These are phyloP conservation scores for Tritrichomonas musculus DNA, from an alignment of 208 protist species.

Conservation along the genomic window DNA sequence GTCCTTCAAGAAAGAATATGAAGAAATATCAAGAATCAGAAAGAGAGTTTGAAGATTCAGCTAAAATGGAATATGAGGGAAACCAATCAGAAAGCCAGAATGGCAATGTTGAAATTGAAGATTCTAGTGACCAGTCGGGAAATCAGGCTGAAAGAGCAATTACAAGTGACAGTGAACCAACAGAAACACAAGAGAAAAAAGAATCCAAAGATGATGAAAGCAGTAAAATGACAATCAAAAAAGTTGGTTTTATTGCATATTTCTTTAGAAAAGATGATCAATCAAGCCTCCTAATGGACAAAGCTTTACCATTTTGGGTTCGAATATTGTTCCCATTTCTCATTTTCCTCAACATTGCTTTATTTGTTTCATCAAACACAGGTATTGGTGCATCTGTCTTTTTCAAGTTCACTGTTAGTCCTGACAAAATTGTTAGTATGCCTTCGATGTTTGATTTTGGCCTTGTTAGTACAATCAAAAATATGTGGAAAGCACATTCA, in stretches of 20 bases:
- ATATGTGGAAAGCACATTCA: slow-evolving; percentile 70
- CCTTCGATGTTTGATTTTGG: slow-evolving; percentile 65
- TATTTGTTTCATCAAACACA: slow-evolving; percentile 60
- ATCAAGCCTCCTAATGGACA: background rate
- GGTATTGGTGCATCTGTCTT: slow-evolving; percentile 55
- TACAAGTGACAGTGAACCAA: too few relatives aligned
- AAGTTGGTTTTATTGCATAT: background rate
- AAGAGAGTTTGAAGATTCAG: too few relatives aligned
- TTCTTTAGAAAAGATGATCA: background rate
- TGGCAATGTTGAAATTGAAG: too few relatives aligned
- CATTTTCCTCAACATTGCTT: slow-evolving; percentile 44
- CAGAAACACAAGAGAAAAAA: too few relatives aligned
- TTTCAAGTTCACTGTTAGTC: slow-evolving; percentile 40
- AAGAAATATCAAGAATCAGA: too few relatives aligned
- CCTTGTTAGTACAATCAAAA: slow-evolving; percentile 62
- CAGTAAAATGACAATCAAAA: too few relatives aligned
- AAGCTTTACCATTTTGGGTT: background rate
- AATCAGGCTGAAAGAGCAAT: too few relatives aligned
- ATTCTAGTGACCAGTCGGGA: too few relatives aligned
- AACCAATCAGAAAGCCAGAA: too few relatives aligned
- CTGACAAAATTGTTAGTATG: slow-evolving; percentile 32
- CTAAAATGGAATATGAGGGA: too few relatives aligned
- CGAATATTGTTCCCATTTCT: background rate
- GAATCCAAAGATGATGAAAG: too few relatives aligned
- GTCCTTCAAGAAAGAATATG: too few relatives aligned